These are phyloP conservation scores for Vaccinium vitisidaea DNA, from an alignment of 148 eudicot species.

Conservation along the genomic window DNA sequence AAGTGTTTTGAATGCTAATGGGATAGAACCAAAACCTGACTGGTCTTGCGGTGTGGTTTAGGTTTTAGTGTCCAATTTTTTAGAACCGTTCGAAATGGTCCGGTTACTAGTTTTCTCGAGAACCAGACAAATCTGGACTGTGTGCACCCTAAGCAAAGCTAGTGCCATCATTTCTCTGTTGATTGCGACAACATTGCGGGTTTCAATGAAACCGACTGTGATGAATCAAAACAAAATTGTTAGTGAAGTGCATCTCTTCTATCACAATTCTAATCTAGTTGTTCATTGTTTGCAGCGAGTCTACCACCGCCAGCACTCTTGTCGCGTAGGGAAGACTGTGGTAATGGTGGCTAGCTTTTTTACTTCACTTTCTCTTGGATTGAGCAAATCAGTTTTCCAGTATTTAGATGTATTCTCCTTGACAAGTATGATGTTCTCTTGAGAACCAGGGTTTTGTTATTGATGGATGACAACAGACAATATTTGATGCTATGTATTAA, in stretches of 20 bases:
- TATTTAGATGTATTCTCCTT: not conserved
- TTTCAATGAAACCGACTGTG: not conserved
- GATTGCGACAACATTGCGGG: not conserved
- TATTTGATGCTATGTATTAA: not conserved
- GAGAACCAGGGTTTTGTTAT: not conserved
- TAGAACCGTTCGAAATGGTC: no score
- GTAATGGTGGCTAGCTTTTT: not conserved
- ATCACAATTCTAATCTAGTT: not conserved
- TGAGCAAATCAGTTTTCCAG: not conserved
- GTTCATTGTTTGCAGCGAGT: conserved; percentile 33
- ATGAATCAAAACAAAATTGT: not conserved
- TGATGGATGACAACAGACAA: not conserved
- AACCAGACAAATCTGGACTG: no score
- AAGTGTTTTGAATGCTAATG: no score
- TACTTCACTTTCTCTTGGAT: not conserved
- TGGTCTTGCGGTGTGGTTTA: no score
- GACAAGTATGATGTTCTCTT: no score
- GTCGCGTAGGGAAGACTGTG: conserved; percentile 25
- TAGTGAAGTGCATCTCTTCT: not conserved
- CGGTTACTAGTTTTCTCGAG: no score
- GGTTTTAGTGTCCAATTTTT: no score
- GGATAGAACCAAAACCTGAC: no score
- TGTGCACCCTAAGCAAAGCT: not conserved
- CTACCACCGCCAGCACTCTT: conserved; percentile 53
- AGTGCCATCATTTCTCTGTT: not conserved